Percentiles rank a stretch among this genome's conserved stretches.
Conservation (phyloP, 306 rosid genomes). For the Luffa acutangula region DNA sequence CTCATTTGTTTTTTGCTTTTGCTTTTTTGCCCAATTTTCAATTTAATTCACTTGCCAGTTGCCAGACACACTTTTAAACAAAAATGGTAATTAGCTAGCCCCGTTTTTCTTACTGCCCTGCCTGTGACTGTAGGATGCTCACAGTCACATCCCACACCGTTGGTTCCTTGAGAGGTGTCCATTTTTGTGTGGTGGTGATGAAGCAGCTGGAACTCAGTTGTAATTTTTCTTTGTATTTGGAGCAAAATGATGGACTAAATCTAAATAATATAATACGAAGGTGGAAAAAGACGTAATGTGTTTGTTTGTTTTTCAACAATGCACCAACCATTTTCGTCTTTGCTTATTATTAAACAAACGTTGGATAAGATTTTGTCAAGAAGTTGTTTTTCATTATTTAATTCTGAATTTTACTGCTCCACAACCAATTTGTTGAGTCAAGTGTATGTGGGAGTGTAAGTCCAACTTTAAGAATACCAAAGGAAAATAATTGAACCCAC, state of each 20-base stretch:
- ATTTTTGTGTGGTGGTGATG: not conserved
- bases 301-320: not conserved
- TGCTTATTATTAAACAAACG: not conserved
- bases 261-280: not conserved
- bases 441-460: not conserved
- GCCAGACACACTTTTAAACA: no score
- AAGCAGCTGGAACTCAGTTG: not conserved
- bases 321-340: not conserved
- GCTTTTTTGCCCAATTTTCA: slow-evolving; percentile 17
- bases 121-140: not conserved
- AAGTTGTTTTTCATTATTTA: not conserved
- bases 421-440: not conserved
- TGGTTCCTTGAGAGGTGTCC: not conserved
- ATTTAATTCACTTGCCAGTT: not conserved
- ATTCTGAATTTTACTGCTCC: not conserved
- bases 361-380: not conserved
- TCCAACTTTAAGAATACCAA: not conserved
- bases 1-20: not conserved
- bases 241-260: not conserved
- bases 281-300: not conserved
- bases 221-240: not conserved
- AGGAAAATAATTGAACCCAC: not conserved
- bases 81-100: no score
- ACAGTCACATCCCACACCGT: not conserved
- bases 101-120: not conserved